Evolutionary conservation across 176 grass and related monocot genomes (phyloP).

Genomic region (Triticum monococcum): DNA sequence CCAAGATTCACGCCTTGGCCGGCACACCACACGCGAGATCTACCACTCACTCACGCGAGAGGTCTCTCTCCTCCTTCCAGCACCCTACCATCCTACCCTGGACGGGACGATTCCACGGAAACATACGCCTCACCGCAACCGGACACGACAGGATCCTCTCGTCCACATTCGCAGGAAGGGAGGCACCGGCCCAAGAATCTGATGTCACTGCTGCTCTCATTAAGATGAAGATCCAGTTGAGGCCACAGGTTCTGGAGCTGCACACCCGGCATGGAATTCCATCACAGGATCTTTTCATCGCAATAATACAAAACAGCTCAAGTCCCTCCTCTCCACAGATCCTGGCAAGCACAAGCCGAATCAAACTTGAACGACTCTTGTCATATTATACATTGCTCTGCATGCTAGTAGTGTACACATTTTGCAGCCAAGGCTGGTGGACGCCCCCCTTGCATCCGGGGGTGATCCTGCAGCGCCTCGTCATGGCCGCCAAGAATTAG

Average conservation of each 20-base stretch:
- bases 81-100: background rate
- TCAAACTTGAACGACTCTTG: conserved; percentile 21
- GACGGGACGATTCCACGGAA: background rate
- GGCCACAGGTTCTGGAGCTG: background rate
- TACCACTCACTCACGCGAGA: background rate
- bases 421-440: conserved; percentile 1
- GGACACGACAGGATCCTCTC: conserved; percentile 7
- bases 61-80: background rate
- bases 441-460: background rate
- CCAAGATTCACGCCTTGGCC: background rate
- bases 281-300: conserved; percentile 19
- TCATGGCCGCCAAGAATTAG: conserved; percentile 15
- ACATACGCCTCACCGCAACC: background rate
- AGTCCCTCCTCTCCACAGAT: background rate
- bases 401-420: background rate
- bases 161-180: background rate
- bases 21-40: background rate
- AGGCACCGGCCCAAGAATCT: background rate
- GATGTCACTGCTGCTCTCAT: conserved; percentile 32
- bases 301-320: background rate
- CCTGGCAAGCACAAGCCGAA: conserved; percentile 31
- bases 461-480: background rate
- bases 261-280: conserved; percentile 16
- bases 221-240: no score
- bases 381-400: background rate